Conservation (phyloP, 345 rosid genomes). For the Eucalyptus guilfoylei region DNA sequence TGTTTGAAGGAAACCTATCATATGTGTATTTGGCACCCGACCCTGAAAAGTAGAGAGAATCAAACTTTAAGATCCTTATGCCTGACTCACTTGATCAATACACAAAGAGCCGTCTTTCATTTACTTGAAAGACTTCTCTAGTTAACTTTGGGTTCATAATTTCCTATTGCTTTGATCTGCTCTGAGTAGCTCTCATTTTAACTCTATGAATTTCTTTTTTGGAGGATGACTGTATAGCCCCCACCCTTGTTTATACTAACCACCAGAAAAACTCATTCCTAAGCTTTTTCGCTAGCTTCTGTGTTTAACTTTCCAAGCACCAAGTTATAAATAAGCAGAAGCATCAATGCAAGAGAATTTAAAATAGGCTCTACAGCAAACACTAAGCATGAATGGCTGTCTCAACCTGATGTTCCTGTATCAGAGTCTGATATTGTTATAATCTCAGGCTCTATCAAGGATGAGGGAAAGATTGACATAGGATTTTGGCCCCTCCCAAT, state of each 20-base stretch:
- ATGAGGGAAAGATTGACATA: conserved; percentile 60
- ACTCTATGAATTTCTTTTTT: neutral
- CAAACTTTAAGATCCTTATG: neutral
- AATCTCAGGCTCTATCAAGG: conserved; percentile 64
- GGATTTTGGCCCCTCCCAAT: conserved; percentile 95
- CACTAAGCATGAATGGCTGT: neutral
- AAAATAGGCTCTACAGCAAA: neutral
- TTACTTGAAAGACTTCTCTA: neutral
- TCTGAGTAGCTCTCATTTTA: neutral
- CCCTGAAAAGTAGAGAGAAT: conserved; percentile 19
- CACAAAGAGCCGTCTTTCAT: neutral
- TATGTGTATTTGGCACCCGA: conserved; percentile 80
- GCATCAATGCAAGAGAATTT: neutral
- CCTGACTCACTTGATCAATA: neutral
- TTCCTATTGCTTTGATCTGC: neutral
- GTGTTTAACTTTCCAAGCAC: neutral
- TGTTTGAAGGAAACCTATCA: conserved; percentile 91
- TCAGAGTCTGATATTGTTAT: conserved; percentile 87
- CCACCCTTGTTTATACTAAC: neutral
- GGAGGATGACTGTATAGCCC: neutral
- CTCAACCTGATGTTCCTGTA: conserved; percentile 54
- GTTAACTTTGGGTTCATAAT: neutral
- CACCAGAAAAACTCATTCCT: neutral
- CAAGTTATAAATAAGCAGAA: neutral
- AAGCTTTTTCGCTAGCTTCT: neutral